These are phyloP conservation scores for Nemania sp. DNA, from an alignment of 2,329 filamentous ascomycete genomes.

Conservation along the genomic window DNA sequence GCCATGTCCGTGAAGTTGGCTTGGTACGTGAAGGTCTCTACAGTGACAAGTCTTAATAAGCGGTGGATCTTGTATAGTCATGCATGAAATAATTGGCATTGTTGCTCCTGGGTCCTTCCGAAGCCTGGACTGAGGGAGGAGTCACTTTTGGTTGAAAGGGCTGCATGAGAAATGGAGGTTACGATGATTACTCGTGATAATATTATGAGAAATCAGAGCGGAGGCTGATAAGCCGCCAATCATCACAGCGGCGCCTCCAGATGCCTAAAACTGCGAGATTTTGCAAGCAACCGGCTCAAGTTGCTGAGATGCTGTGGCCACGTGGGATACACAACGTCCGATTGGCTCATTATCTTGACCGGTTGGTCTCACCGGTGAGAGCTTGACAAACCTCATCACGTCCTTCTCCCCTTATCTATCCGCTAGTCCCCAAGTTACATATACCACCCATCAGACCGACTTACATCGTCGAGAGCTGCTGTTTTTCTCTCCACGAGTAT, in stretches of 20 bases:
- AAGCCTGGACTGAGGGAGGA: no score
- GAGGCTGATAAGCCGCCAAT: neutral
- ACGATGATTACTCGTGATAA: neutral
- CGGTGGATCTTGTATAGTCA: no score
- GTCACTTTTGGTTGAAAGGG: no score
- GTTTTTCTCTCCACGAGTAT: no score
- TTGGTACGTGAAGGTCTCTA: neutral
- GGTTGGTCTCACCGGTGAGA: neutral
- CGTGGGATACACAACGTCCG: neutral
- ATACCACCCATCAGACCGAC: no score
- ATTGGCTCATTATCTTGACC: constrained; percentile 3
- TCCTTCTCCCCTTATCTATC: neutral
- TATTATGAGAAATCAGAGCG: neutral
- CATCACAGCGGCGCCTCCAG: neutral
- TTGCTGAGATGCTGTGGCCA: neutral
- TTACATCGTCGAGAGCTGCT: no score
- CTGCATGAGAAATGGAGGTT: neutral
- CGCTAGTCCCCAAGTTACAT: neutral
- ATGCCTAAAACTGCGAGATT: neutral
- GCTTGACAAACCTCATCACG: neutral
- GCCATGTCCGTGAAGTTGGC: neutral
- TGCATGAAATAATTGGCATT: no score
- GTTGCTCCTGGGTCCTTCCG: no score
- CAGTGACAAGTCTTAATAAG: no score
- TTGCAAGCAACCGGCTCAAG: neutral